Percentiles rank a stretch among this genome's conserved stretches.
phyloP scores from a whole-genome alignment of 208 protist species.

The Acanthamoeba divionensis region DNA sequence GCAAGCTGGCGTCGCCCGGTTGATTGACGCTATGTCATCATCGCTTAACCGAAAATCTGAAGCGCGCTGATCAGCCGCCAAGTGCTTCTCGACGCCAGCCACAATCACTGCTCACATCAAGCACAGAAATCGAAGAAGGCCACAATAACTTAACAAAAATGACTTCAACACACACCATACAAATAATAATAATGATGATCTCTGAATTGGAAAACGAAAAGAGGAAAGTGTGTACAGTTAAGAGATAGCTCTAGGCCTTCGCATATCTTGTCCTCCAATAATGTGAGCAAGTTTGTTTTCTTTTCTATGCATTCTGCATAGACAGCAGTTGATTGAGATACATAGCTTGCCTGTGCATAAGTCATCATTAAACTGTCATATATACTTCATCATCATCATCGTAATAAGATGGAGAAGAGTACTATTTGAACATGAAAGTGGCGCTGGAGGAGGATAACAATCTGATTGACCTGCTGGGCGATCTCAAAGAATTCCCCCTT shows the following conservation, averaged over 20 bases:
- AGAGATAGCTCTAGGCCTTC: slow-evolving; percentile 4
- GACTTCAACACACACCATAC: too few relatives aligned
- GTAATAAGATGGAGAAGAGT: background rate
- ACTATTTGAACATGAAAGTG: slow-evolving; percentile 37
- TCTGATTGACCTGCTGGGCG: slow-evolving; percentile 21
- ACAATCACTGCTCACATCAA: too few relatives aligned
- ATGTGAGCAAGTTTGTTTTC: background rate
- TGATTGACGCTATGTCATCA: slow-evolving; percentile 14
- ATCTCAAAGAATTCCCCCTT: background rate
- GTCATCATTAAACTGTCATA: too few relatives aligned
- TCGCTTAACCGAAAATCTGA: background rate
- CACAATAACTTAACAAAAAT: too few relatives aligned
- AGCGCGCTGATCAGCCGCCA: too few relatives aligned
- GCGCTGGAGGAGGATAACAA: slow-evolving; percentile 36
- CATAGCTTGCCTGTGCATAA: background rate
- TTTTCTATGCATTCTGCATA: background rate
- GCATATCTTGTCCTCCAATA: background rate
- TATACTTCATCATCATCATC: too few relatives aligned
- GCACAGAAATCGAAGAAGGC: too few relatives aligned
- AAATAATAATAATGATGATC: too few relatives aligned
- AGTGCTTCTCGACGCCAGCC: too few relatives aligned
- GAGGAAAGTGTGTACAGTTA: slow-evolving; percentile 6
- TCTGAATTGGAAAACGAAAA: too few relatives aligned
- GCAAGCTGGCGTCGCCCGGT: background rate
- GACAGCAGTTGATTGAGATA: background rate